Evolutionary conservation across 352 stramenopile genomes (phyloP).

Genomic region (Pythium aphanidermatum): DNA sequence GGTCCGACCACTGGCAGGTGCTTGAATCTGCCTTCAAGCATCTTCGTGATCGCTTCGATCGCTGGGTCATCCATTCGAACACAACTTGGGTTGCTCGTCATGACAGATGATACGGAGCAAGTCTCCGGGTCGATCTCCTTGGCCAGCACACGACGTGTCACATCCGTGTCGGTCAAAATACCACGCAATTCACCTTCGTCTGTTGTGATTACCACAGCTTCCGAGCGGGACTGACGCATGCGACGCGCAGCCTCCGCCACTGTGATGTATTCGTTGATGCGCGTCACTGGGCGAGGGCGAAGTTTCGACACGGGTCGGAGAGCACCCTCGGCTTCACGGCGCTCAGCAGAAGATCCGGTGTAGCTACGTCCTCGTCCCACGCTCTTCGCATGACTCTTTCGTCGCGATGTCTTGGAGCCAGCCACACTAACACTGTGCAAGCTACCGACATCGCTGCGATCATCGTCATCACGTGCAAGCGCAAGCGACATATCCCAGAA

Average conservation of each 20-base stretch:
- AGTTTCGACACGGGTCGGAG: slow-evolving; percentile 77
- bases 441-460: slow-evolving; percentile 54
- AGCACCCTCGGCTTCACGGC: slow-evolving; percentile 52
- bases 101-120: slow-evolving; percentile 73
- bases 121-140: slow-evolving; percentile 76
- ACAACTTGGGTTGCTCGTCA: slow-evolving; percentile 79
- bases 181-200: slow-evolving; percentile 74
- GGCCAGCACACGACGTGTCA: slow-evolving; percentile 76
- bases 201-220: slow-evolving; percentile 84
- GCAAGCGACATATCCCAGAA: slow-evolving; percentile 89
- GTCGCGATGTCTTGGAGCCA: slow-evolving; percentile 37
- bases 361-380: slow-evolving; percentile 27
- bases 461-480: slow-evolving; percentile 61
- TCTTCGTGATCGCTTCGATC: slow-evolving; percentile 85
- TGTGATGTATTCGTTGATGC: slow-evolving; percentile 85
- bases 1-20: slow-evolving; percentile 75
- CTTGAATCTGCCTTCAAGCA: slow-evolving; percentile 86
- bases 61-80: slow-evolving; percentile 77
- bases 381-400: slow-evolving; percentile 10
- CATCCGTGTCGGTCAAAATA: slow-evolving; percentile 85
- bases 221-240: slow-evolving; percentile 76
- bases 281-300: slow-evolving; percentile 67
- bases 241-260: slow-evolving; percentile 74
- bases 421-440: slow-evolving; percentile 52
- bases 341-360: slow-evolving; percentile 41